phyloP scores from a whole-genome alignment of 768 basidiomycete species.

The Hemileccinum rubropunctum region DNA sequence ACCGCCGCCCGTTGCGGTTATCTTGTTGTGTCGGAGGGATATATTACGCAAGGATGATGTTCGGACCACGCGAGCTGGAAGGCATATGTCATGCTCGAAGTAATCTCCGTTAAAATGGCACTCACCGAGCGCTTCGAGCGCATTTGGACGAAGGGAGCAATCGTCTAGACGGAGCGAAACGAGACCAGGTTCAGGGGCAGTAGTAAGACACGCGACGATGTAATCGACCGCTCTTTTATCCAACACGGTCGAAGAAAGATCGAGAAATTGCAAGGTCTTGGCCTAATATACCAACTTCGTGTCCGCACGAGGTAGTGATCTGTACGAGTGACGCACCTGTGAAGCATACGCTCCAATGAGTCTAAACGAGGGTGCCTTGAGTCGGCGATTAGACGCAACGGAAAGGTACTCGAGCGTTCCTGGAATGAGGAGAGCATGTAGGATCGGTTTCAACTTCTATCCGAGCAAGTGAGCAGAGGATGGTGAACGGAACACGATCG shows the following conservation, averaged over 20 bases:
- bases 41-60: slow-evolving; percentile 84
- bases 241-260: slow-evolving; percentile 81
- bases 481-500: background rate
- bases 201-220: slow-evolving; percentile 64
- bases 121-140: slow-evolving; percentile 80
- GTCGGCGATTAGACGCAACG: slow-evolving; percentile 79
- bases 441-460: slow-evolving; percentile 81
- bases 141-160: slow-evolving; percentile 69
- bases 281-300: slow-evolving; percentile 44
- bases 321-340: slow-evolving; percentile 46
- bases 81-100: background rate
- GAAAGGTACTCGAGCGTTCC: slow-evolving; percentile 78
- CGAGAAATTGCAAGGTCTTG: slow-evolving; percentile 76
- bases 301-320: background rate
- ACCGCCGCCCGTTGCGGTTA: slow-evolving; percentile 80
- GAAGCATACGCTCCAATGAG: slow-evolving; percentile 75
- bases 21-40: slow-evolving; percentile 86
- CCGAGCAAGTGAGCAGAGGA: background rate
- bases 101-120: slow-evolving; percentile 3
- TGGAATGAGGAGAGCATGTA: slow-evolving; percentile 87
- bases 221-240: slow-evolving; percentile 87
- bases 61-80: slow-evolving; percentile 75
- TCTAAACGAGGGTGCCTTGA: slow-evolving; percentile 76
- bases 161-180: slow-evolving; percentile 87
- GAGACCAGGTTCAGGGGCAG: slow-evolving; percentile 42